phyloP scores from a whole-genome alignment of 441 rosid genomes.

The Eugenia klotzschiana region DNA sequence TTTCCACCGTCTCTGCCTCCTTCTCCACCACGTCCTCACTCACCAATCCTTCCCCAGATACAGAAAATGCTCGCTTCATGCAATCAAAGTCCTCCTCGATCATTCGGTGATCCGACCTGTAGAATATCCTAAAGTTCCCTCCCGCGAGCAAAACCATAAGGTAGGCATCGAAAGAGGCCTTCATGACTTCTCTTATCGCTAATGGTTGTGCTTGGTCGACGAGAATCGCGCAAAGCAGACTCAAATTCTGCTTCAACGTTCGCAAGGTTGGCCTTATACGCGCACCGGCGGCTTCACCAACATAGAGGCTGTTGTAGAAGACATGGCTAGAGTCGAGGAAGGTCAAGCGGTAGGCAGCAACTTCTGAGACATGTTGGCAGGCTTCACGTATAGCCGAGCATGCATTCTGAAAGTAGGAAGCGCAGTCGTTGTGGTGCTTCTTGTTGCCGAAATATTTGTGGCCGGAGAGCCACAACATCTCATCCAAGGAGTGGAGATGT shows the following conservation, averaged over 20 bases:
- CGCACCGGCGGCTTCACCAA: constrained; percentile 41
- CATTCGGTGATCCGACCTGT: constrained; percentile 35
- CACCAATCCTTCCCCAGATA: constrained; percentile 72
- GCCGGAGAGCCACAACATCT: constrained; percentile 43
- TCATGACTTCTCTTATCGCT: constrained; percentile 75
- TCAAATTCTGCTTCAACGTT: constrained; percentile 53
- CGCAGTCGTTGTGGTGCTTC: constrained; percentile 19
- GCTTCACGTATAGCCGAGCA: constrained; percentile 48
- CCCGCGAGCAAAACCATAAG: constrained; percentile 76
- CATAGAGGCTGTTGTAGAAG: constrained; percentile 56
- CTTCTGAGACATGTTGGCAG: constrained; percentile 69
- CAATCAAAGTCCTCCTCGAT: constrained; percentile 59
- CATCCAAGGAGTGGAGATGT: constrained; percentile 63
- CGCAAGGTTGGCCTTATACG: constrained; percentile 53
- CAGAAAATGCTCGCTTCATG: constrained; percentile 50
- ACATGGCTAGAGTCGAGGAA: constrained; percentile 65
- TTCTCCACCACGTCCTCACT: constrained; percentile 46
- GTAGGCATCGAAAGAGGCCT: constrained; percentile 58
- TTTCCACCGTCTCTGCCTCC: constrained; percentile 69
- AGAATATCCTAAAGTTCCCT: constrained; percentile 45
- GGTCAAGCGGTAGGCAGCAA: constrained; percentile 75
- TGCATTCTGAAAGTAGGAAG: constrained; percentile 52
- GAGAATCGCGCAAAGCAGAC: constrained; percentile 53
- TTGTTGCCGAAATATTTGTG: constrained; percentile 21
- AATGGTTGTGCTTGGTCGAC: constrained; percentile 58